Base-by-base conservation (phyloP, 2,329 filamentous ascomycete species). In the Ophiostoma quercus region DNA sequence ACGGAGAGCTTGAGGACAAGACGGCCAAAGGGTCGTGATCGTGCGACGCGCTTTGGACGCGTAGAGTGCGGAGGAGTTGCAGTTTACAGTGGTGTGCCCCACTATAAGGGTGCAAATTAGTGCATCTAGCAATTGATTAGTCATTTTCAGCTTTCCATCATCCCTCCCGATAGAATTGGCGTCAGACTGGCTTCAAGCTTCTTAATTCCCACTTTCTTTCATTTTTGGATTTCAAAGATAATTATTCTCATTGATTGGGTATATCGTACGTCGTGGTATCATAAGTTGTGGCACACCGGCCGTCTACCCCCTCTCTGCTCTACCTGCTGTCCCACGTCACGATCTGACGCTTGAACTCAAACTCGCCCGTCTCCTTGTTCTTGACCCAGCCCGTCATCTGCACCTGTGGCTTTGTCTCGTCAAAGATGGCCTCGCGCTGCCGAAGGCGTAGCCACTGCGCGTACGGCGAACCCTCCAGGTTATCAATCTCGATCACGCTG, bases 381-480 rank as follows among this genome's bases (percentile, higher is more conserved):
- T 71, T 71, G 25, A 67, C 43, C 39, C 66, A 68, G 7, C 68
- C 70, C 25, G 68, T 69, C 66, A 72, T 71, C n/a, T 47, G 22
- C 32, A 70, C 70, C 70, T 67, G 43, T 25, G 71, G 70, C 67
- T 67, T 60, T 1, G 68, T 70, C 66, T 69, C 69, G 65, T 72
- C 71, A 51, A 72, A 72, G 39, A 69, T 62, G 11, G 67, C 71
- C 37, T 72, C 71, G n/a, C 71, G 69, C n/a, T 70, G 67, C n/a
- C 71, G 71, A 22, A 72, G 69, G 1, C 71, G 69, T n/a, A 60
- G 62, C 71, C 71, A 72, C 71, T 80, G 79, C n/a, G 78, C 76
- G 11, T 76, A 68, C 16, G 78, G 75, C 11, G 73, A 72, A 1
- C 77, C 80, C 19, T 80, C 79, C 2, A 73, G 73, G 67, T 78